Conservation (phyloP, 148 eudicot genomes). For the Amaranthus cruentus region DNA sequence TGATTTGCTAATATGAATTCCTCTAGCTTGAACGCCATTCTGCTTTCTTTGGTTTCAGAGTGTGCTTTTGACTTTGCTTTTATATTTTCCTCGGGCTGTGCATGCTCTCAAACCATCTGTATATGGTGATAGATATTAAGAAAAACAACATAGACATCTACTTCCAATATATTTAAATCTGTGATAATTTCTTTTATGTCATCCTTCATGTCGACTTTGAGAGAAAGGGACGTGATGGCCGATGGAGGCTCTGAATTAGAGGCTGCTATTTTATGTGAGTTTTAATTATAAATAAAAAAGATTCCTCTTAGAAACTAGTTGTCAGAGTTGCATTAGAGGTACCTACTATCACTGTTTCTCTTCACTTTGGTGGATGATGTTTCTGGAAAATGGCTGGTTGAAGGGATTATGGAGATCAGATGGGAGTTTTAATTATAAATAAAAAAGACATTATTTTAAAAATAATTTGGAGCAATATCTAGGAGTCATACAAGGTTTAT, state of each 20-base stretch:
- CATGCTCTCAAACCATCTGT: background rate
- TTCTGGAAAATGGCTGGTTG: no score
- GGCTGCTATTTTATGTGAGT: no score
- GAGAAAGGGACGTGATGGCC: no score
- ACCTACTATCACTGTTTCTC: no score
- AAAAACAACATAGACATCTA: background rate
- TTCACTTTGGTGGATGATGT: no score
- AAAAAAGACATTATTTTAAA: background rate
- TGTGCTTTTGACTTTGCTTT: background rate
- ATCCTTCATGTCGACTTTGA: background rate
- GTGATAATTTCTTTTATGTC: background rate
- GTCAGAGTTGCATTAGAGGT: no score
- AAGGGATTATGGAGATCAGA: no score
- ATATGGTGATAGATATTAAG: background rate
- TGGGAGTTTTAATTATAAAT: no score
- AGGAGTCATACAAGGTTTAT: no score
- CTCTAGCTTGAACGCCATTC: background rate
- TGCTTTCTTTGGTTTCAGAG: background rate
- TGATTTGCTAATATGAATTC: background rate
- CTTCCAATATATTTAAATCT: background rate
- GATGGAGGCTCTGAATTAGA: no score
- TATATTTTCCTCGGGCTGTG: background rate
- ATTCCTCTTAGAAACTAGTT: no score
- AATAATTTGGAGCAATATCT: background rate
- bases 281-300: no score